Conservation (phyloP, 2,329 filamentous ascomycete species). For the Colletotrichum sp. region DNA sequence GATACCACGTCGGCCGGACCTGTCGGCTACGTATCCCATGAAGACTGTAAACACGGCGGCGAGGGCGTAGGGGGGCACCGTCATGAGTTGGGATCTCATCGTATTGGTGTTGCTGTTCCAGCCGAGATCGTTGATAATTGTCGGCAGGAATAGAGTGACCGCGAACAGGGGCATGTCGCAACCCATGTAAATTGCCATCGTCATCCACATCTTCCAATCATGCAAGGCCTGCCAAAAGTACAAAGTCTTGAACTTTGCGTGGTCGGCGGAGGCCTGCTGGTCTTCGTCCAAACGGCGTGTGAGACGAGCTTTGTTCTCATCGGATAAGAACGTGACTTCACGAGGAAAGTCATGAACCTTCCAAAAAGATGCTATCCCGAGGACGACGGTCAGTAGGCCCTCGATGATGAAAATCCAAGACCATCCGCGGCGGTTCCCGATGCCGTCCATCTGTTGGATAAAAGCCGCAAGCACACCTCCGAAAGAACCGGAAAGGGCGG, state of each 20-base stretch:
- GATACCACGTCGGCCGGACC: conserved; percentile 72
- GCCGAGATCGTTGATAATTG: conserved; percentile 13
- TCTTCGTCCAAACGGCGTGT: conserved; percentile 73
- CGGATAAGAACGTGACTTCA: conserved; percentile 73
- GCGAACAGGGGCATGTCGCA: conserved; percentile 74
- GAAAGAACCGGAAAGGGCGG: conserved; percentile 79
- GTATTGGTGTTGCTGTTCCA: conserved; percentile 40
- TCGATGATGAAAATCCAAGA: conserved; percentile 73
- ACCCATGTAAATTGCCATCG: conserved; percentile 80
- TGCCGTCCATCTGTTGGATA: conserved; percentile 71
- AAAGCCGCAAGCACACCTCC: conserved; percentile 75
- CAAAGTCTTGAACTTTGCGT: conserved; percentile 74
- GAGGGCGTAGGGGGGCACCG: conserved; percentile 76
- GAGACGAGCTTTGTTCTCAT: conserved; percentile 72
- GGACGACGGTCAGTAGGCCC: conserved; percentile 71
- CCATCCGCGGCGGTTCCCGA: conserved; percentile 62
- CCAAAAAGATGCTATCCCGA: conserved; percentile 74
- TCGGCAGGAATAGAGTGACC: conserved; percentile 72
- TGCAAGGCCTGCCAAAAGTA: conserved; percentile 75
- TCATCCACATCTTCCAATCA: conserved; percentile 85
- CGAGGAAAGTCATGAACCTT: conserved; percentile 85
- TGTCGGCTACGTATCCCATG: conserved; percentile 79
- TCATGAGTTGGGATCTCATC: conserved; percentile 72
- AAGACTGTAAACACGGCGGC: conserved; percentile 72
- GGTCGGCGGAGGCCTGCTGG: conserved; percentile 74